These are phyloP conservation scores for Acanthamoeba polyphaga DNA, from an alignment of 208 protist species.

Conservation along the genomic window DNA sequence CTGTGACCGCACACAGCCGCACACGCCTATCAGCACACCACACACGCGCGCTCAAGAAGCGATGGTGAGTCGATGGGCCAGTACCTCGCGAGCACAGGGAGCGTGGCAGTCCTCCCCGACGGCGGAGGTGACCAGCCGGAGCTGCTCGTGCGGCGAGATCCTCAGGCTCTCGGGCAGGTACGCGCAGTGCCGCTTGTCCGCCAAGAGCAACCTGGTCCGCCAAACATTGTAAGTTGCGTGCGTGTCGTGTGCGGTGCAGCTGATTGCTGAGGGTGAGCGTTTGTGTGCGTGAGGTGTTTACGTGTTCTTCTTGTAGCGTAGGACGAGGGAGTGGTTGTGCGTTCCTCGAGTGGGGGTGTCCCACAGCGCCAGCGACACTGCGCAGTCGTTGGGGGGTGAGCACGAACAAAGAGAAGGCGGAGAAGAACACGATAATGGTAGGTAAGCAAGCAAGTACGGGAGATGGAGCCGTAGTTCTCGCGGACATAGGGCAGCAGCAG, in stretches of 20 bases:
- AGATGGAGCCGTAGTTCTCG: neutral
- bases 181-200: constrained; percentile 12
- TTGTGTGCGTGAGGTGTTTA: neutral
- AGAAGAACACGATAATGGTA: neutral
- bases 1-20: neutral
- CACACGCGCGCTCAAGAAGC: neutral
- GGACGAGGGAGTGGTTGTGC: constrained; percentile 41
- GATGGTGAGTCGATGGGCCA: neutral
- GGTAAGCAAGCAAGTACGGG: neutral
- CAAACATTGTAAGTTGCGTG: neutral
- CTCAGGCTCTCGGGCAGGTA: neutral
- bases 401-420: neutral
- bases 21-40: neutral
- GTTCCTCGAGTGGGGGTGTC: neutral
- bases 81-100: neutral
- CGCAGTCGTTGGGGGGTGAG: neutral
- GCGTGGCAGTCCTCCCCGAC: constrained; percentile 43
- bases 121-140: neutral
- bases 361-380: constrained; percentile 43
- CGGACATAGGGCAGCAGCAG: neutral
- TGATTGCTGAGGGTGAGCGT: too few relatives aligned
- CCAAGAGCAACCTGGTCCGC: neutral
- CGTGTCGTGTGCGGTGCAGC: neutral
- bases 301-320: constrained; percentile 66
- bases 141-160: neutral